Evolutionary conservation across 1,139 yeast species (phyloP), one percentile per base, ranked within the genome.

Genomic region (Kodamaea alishanica): DNA sequence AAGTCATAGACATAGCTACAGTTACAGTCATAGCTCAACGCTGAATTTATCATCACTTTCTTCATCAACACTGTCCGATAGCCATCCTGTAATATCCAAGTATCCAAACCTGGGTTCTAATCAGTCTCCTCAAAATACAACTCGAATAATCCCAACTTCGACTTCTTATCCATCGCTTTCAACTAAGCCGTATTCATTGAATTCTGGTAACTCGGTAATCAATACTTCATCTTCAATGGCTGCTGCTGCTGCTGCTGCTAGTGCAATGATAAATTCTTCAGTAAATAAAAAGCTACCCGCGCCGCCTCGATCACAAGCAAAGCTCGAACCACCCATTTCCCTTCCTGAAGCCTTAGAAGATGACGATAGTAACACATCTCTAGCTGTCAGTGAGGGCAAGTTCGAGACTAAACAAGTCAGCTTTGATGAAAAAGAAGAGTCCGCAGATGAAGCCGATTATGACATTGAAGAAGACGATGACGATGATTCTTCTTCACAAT

Each of bases 401-500:
- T 51, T 50, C 34, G 50, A 53, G 28, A 45, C 52, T 5, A 57
- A 54, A 34, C 51, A 38, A 36, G 58, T 51, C 9, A 39, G 42
- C 24, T 56, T 55, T 35, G 47, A 49, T 7, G 33, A 26, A 28
- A 15, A 4, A 15, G 40, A 34, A 11, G 37, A 34, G 24, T 10
- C 33, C 0, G 27, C 32, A 24, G 29, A 26, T 3, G 20, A 34
- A 20, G 41, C 34, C n/a, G 24, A 36, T 20, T 50, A 51, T n/a
- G 58, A 51, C 9, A 51, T 47, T 15, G 54, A 50, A 25, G 49
- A 47, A 20, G 20, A 50, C 10, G 51, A 47, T 29, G 60, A 56
- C 11, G 62, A 66, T 4, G 65, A 60, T 26, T 35, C 63, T 6
- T 62, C 73, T 1, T 73, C 79, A 1, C 77, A 72, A 41, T 81